These are phyloP conservation scores for Dendryphion nanum DNA, from an alignment of 2,329 filamentous ascomycete species.

Conservation along the genomic window DNA sequence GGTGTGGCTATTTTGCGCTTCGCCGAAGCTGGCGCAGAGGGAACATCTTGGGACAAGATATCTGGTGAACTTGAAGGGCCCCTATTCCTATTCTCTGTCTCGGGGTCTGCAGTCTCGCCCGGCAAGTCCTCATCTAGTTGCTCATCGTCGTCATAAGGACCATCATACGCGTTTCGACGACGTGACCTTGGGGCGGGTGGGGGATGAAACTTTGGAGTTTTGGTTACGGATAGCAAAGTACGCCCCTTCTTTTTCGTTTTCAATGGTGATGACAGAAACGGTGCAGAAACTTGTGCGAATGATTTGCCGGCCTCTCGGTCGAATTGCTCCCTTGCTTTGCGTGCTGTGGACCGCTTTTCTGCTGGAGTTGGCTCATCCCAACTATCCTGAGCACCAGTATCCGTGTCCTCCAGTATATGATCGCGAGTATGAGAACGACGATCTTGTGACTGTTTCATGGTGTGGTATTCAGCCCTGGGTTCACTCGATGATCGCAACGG, in stretches of 20 bases:
- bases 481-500: slow-evolving; percentile 36
- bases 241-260: slow-evolving; percentile 8
- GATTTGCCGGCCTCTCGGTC: slow-evolving; percentile 22
- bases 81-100: too few relatives aligned
- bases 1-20: slow-evolving; percentile 5
- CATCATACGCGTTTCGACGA: slow-evolving; percentile 5
- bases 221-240: slow-evolving; percentile 11
- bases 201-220: slow-evolving; percentile 22
- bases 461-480: slow-evolving; percentile 43
- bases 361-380: slow-evolving; percentile 25
- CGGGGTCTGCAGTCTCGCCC: background rate
- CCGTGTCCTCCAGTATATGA: slow-evolving; percentile 5
- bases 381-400: slow-evolving; percentile 23
- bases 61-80: too few relatives aligned
- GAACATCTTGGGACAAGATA: slow-evolving; percentile 24
- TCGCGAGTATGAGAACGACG: slow-evolving; percentile 24
- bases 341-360: slow-evolving; percentile 17
- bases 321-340: slow-evolving; percentile 18
- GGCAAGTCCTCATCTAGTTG: background rate
- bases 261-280: slow-evolving; percentile 13
- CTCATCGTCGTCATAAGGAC: slow-evolving; percentile 13
- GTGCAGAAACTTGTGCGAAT: slow-evolving; percentile 28
- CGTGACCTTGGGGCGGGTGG: slow-evolving; percentile 1
- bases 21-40: slow-evolving; percentile 7
- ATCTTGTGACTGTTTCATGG: slow-evolving; percentile 47